Percentiles rank a stretch among this genome's conserved stretches.
phyloP scores from a whole-genome alignment of 73 alveolate species.

The Durusdinium trenchii region DNA sequence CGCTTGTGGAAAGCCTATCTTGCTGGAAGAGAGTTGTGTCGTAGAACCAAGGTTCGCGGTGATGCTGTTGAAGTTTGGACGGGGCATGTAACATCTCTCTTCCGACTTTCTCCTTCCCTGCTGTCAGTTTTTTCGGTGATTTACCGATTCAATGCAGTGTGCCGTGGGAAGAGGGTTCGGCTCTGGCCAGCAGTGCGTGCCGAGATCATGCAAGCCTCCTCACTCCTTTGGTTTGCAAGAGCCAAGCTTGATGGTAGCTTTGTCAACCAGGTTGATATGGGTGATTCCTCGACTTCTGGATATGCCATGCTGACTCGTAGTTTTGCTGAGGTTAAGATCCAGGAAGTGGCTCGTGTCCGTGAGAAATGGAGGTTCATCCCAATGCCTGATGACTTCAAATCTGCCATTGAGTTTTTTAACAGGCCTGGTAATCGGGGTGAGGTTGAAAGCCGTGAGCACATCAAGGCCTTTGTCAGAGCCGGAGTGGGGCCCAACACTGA shows the following conservation, averaged over 20 bases:
- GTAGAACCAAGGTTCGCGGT: neutral
- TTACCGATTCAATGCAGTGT: neutral
- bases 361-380: constrained; percentile 20
- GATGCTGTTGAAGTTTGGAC: neutral
- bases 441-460: neutral
- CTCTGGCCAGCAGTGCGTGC: neutral
- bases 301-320: neutral
- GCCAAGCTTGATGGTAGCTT: neutral
- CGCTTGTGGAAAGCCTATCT: neutral
- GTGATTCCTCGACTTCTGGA: neutral
- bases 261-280: neutral
- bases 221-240: neutral
- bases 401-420: neutral
- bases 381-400: neutral
- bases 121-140: constrained; percentile 11
- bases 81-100: neutral
- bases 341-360: neutral
- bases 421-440: neutral
- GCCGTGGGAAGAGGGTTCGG: neutral
- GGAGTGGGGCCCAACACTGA: neutral
- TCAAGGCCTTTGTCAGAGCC: neutral
- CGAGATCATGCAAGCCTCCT: neutral
- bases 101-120: neutral
- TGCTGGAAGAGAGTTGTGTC: neutral
- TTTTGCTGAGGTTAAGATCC: neutral